phyloP scores from a whole-genome alignment of 768 basidiomycete species.

The Suillus paluster region DNA sequence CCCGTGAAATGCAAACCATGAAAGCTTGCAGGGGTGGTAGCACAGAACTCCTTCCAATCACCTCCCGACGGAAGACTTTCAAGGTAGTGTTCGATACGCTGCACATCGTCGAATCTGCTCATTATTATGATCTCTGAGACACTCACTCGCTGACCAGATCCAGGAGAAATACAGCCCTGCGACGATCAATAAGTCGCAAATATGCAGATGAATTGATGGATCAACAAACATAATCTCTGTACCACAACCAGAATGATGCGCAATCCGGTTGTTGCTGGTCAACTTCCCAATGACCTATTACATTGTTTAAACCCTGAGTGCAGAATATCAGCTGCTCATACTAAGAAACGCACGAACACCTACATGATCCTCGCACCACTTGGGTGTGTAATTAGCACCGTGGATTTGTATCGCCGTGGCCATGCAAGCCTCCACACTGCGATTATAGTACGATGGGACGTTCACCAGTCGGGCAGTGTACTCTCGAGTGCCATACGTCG shows the following conservation, averaged over 20 bases:
- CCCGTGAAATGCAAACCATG: constrained; percentile 26
- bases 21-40: constrained; percentile 36
- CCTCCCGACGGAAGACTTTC: constrained; percentile 30
- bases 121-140: background rate
- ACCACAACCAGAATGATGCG: constrained; percentile 26
- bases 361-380: constrained; percentile 27
- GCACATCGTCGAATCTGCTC: background rate
- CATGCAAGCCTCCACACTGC: constrained; percentile 27
- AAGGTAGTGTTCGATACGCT: constrained; percentile 36
- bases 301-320: constrained; percentile 16
- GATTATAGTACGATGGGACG: constrained; percentile 26
- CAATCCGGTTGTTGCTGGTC: constrained; percentile 33
- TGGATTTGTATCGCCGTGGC: constrained; percentile 29
- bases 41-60: constrained; percentile 38
- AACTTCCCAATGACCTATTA: constrained; percentile 33
- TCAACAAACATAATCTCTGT: constrained; percentile 23
- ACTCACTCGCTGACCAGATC: constrained; percentile 10
- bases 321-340: background rate
- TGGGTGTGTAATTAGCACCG: constrained; percentile 20
- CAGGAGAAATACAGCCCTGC: constrained; percentile 5
- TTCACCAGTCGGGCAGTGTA: constrained; percentile 36
- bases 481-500: constrained; percentile 29
- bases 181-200: background rate
- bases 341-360: constrained; percentile 1
- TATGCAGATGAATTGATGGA: background rate